Conservation (phyloP, 345 rosid genomes). For the Combretum micranthum region DNA sequence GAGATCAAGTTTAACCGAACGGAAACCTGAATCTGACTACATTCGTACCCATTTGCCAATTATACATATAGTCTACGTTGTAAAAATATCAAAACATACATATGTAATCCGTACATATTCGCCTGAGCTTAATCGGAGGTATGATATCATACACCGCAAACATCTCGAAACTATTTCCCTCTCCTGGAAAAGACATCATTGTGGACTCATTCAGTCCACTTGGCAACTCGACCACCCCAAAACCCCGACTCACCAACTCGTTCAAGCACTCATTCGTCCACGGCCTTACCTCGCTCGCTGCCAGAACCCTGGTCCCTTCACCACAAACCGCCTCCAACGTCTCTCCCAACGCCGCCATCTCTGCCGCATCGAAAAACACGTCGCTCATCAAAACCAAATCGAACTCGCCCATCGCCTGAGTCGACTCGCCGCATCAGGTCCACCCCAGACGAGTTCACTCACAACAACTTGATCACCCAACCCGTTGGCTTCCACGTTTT, state of each 20-base stretch:
- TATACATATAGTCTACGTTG: no score
- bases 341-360: slow-evolving; percentile 16
- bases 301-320: slow-evolving; percentile 11
- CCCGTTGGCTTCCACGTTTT: slow-evolving; percentile 24
- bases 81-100: no score
- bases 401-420: slow-evolving; percentile 8
- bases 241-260: slow-evolving; percentile 22
- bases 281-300: slow-evolving; percentile 20
- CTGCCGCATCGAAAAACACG: slow-evolving; percentile 22
- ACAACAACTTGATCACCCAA: slow-evolving; percentile 16
- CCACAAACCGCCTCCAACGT: slow-evolving; percentile 19
- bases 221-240: slow-evolving; percentile 17
- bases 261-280: slow-evolving; percentile 21
- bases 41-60: no score
- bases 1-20: no score
- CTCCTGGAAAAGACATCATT: no score
- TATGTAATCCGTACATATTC: no score
- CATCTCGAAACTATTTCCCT: no score
- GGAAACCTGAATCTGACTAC: no score
- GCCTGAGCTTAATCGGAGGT: not conserved
- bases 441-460: slow-evolving; percentile 29
- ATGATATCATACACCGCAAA: not conserved
- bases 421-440: slow-evolving; percentile 8
- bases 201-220: no score
- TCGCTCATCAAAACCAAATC: slow-evolving; percentile 34